A percentile compares a stretch with the other conserved stretches of the same genome.
These are phyloP conservation scores for Acacia crassicarpa DNA, from an alignment of 306 rosid genomes.

Conservation along the genomic window DNA sequence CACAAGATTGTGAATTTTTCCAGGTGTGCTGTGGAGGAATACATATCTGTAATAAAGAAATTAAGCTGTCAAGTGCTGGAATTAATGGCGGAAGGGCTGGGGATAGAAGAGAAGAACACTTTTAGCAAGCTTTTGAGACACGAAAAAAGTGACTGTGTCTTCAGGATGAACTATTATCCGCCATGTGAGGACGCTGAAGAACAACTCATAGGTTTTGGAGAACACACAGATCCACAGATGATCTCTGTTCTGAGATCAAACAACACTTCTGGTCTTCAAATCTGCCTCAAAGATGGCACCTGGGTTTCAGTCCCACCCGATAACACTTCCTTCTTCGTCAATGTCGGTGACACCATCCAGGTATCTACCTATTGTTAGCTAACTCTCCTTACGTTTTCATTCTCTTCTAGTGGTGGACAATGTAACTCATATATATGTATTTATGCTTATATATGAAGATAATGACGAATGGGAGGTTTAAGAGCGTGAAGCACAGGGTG, in stretches of 20 bases:
- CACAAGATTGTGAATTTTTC: not conserved
- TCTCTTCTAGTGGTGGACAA: too few species aligned
- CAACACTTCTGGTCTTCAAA: conserved; percentile 75
- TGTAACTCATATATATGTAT: too few species aligned
- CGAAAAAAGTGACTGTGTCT: conserved; percentile 59
- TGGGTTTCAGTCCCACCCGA: conserved; percentile 84
- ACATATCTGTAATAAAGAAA: conserved; percentile 45
- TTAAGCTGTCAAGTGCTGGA: conserved; percentile 54
- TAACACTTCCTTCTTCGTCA: conserved; percentile 57
- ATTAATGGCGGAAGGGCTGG: conserved; percentile 65
- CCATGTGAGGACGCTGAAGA: conserved; percentile 33
- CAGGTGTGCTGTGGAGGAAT: conserved; percentile 52
- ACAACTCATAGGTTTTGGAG: conserved; percentile 84
- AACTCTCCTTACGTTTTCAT: not conserved
- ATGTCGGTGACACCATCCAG: conserved; percentile 82
- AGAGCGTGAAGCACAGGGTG: conserved; percentile 80
- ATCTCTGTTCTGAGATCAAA: conserved; percentile 78
- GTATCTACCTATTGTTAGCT: conserved; percentile 24
- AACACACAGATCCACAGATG: conserved; percentile 94
- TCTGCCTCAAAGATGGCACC: conserved; percentile 67
- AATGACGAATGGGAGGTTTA: conserved; percentile 75
- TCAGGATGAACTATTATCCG: conserved; percentile 72
- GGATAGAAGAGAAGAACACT: conserved; percentile 43
- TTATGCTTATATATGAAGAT: conserved; percentile 32
- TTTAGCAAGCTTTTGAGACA: conserved; percentile 57